Conservation (phyloP, 352 stramenopile genomes). For the Pythium brachiatum region DNA sequence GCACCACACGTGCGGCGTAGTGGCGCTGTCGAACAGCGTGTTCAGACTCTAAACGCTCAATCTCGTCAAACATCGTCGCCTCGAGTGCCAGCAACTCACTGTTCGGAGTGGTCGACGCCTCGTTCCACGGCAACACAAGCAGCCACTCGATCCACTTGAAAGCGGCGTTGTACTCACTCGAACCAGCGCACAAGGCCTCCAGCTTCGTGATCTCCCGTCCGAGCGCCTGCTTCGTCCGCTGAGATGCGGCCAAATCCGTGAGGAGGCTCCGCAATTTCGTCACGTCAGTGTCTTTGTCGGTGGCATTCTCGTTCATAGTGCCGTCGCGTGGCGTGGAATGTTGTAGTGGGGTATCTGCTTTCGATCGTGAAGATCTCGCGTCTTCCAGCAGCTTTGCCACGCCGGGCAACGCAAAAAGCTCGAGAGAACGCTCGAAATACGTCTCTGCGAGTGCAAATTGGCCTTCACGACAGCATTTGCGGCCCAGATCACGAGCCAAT, state of each 20-base stretch:
- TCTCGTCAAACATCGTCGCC: conserved; percentile 35
- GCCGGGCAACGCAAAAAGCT: conserved; percentile 52
- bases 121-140: conserved; percentile 47
- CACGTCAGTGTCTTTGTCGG: conserved; percentile 11
- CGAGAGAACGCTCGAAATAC: conserved; percentile 62
- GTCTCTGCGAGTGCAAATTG: conserved; percentile 44
- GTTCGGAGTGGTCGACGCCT: conserved; percentile 22
- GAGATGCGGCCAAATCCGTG: conserved; percentile 16
- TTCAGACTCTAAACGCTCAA: conserved; percentile 38
- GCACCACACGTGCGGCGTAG: conserved; percentile 36
- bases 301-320: no score
- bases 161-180: conserved; percentile 31
- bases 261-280: conserved; percentile 28
- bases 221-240: conserved; percentile 32
- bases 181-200: conserved; percentile 24
- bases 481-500: conserved; percentile 59
- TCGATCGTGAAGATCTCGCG: conserved; percentile 17
- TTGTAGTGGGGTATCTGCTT: neutral
- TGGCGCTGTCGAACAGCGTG: neutral
- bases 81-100: conserved; percentile 24
- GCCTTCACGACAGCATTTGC: conserved; percentile 47
- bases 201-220: conserved; percentile 52
- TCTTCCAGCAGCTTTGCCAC: conserved; percentile 45
- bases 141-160: conserved; percentile 67
- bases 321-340: neutral